phyloP scores from a whole-genome alignment of 305 asterid genomes.

The Solanum chacoense region DNA sequence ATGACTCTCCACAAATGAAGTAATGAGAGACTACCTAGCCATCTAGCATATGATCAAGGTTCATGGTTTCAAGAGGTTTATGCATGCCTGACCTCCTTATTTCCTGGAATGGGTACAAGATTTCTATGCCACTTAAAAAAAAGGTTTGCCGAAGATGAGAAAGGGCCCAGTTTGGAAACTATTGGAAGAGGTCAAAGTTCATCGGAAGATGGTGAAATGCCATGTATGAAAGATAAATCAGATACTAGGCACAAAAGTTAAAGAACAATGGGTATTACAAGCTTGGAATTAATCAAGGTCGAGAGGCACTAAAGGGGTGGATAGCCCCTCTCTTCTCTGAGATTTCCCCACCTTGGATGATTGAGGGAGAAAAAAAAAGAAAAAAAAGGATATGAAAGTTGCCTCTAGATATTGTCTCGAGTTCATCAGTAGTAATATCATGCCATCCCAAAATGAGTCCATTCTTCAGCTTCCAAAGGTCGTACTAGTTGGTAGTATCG shows the following conservation, averaged over 20 bases:
- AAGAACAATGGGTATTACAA: background rate
- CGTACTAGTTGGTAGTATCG: background rate
- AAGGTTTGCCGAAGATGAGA: background rate
- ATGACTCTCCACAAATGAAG: background rate
- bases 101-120: background rate
- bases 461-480: no score
- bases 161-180: background rate
- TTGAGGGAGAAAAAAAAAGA: background rate
- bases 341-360: background rate
- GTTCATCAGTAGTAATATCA: no score
- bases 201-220: background rate
- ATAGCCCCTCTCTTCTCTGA: background rate
- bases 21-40: background rate
- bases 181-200: background rate
- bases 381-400: background rate
- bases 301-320: background rate
- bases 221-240: no score
- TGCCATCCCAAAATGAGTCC: background rate
- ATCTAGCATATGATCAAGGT: background rate
- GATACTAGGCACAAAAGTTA: background rate
- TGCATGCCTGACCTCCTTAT: background rate
- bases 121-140: no score
- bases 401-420: no score
- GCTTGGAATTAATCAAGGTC: no score
- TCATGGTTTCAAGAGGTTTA: background rate